Conservation (phyloP, 331 rosid species). For the Phaseolus coccineus region DNA sequence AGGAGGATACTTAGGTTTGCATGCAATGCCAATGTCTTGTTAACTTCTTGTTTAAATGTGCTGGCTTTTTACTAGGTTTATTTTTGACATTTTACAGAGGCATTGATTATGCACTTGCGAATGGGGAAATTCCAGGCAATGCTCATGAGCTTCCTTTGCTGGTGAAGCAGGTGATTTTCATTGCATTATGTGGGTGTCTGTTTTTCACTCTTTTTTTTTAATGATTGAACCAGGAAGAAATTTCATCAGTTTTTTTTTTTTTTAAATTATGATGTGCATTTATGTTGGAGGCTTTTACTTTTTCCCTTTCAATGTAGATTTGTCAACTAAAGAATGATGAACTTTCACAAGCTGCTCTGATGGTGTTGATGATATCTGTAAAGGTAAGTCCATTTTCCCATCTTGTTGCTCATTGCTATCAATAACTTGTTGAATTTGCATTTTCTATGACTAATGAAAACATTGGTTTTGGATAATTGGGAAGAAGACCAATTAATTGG, state of each 20-base stretch:
- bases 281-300: conserved; percentile 16
- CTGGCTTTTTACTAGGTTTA: conserved; percentile 39
- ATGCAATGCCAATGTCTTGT: not conserved
- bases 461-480: conserved; percentile 8
- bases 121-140: conserved; percentile 57
- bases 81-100: conserved; percentile 61
- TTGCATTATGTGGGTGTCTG: conserved; percentile 7
- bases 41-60: conserved; percentile 19
- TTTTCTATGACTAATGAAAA: not conserved
- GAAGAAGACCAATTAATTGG: conserved; percentile 16
- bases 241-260: not conserved
- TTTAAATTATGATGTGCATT: not conserved
- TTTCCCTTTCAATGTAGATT: conserved; percentile 53
- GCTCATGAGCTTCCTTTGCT: conserved; percentile 57
- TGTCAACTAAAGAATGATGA: conserved; percentile 53
- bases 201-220: not conserved
- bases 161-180: conserved; percentile 73
- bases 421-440: conserved; percentile 34
- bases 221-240: not conserved
- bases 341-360: conserved; percentile 54
- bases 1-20: conserved; percentile 1
- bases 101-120: conserved; percentile 79
- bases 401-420: conserved; percentile 19
- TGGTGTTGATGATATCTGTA: conserved; percentile 84
- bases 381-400: conserved; percentile 61